phyloP scores from a whole-genome alignment of 2,329 filamentous ascomycete genomes.

The Dothideomycetes sp. region DNA sequence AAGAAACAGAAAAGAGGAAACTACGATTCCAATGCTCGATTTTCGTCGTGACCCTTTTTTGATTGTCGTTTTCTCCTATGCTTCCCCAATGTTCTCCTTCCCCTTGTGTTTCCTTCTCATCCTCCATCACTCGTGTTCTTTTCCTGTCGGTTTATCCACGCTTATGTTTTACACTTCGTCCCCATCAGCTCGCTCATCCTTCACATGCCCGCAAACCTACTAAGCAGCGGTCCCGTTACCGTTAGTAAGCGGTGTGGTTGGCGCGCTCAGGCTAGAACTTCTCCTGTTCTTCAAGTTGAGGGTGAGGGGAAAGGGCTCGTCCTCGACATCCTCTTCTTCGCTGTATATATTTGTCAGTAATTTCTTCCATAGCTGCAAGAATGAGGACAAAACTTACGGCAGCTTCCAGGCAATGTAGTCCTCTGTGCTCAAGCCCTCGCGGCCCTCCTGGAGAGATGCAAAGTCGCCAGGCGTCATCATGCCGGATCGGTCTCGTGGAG shows the following conservation, averaged over 20 bases:
- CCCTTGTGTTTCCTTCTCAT: background rate
- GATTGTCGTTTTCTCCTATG: too few species aligned
- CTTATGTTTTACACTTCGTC: too few species aligned
- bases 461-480: conserved; percentile 99
- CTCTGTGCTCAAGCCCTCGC: conserved; percentile 86
- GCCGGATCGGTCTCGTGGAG: conserved; percentile 76
- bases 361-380: too few species aligned
- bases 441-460: conserved; percentile 87
- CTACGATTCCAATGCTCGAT: background rate
- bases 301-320: conserved; percentile 61
- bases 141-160: background rate
- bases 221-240: conserved; percentile 6
- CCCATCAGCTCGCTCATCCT: too few species aligned
- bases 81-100: too few species aligned
- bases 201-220: background rate
- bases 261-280: conserved; percentile 10
- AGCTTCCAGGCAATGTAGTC: conserved; percentile 98
- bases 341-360: conserved; percentile 37
- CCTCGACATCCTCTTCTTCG: conserved; percentile 85
- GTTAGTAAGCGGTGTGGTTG: conserved; percentile 13
- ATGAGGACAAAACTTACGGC: conserved; percentile 83
- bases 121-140: background rate
- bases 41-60: too few species aligned
- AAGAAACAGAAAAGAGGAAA: background rate
- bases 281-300: conserved; percentile 38